phyloP scores from a whole-genome alignment of 768 basidiomycete species.

The Galerina marginata region DNA sequence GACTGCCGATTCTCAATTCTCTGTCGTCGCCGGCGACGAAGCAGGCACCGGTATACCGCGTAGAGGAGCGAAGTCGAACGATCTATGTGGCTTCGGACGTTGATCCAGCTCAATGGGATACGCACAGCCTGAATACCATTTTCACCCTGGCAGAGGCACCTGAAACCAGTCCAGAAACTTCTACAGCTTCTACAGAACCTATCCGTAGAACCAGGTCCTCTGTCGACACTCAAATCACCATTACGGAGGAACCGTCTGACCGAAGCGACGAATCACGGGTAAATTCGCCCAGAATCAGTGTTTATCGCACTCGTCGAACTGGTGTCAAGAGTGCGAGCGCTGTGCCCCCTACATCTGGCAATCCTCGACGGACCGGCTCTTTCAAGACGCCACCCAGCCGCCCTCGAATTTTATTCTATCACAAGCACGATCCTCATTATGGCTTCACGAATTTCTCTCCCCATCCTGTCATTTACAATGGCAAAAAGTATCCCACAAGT shows the following conservation, averaged over 20 bases:
- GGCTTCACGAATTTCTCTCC: slow-evolving; percentile 79
- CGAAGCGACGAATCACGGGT: slow-evolving; percentile 21
- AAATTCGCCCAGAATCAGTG: slow-evolving; percentile 27
- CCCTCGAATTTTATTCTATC: slow-evolving; percentile 61
- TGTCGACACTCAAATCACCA: slow-evolving; percentile 32
- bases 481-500: slow-evolving; percentile 73
- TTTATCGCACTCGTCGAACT: slow-evolving; percentile 28
- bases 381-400: slow-evolving; percentile 29
- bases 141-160: slow-evolving; percentile 43
- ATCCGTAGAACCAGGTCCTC: slow-evolving; percentile 39
- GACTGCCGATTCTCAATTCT: slow-evolving; percentile 25
- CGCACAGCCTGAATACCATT: slow-evolving; percentile 43
- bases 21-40: slow-evolving; percentile 36
- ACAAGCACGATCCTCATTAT: slow-evolving; percentile 67
- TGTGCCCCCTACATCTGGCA: slow-evolving; percentile 16
- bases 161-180: slow-evolving; percentile 27
- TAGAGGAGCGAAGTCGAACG: slow-evolving; percentile 53
- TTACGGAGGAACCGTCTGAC: slow-evolving; percentile 27
- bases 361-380: slow-evolving; percentile 16
- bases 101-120: slow-evolving; percentile 48
- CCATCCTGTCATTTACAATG: slow-evolving; percentile 65
- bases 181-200: slow-evolving; percentile 29
- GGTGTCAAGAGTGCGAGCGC: slow-evolving; percentile 28
- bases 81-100: slow-evolving; percentile 51
- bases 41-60: slow-evolving; percentile 45